Evolutionary conservation across 495 filamentous ascomycete species (phyloP), one percentile per base, ranked within the genome.

Genomic region (Aspergillus incahuasiensis): DNA sequence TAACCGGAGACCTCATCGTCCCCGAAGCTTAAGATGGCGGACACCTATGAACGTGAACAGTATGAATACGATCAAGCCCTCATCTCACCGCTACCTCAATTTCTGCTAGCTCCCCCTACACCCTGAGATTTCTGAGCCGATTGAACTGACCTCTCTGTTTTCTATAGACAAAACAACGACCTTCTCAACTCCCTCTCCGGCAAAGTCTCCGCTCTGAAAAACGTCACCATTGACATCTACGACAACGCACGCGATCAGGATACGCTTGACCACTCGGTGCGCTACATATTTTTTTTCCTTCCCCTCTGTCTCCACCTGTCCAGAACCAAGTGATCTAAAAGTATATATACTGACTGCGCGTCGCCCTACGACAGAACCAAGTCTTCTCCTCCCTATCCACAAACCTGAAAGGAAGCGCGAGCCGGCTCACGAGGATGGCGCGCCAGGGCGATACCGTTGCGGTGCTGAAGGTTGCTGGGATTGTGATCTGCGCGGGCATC

Each of bases 221-320:
- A 86, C 60, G 91, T 98, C n/a, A 98, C 94, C n/a, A 84, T 97
- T 42, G 90, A 97, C 74, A 98, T 98, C 68, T 95, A 97, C 75
- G 91, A 97, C 74, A 88, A 91, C 66, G 94, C 94, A 38, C 81
- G 89, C 38, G 82, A 87, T 63, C 92, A 96, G 64, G 82, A 86
- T 49, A 79, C 94, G 24, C 88, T 98, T 55, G 91, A 97, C 68
- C 80, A 82, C 62, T 90, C 89, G 41, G 91, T 95, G 82, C 16
- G 83, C 73, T 48, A 12, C 25, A 28, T 28, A 28, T 8, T 8
- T 28, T 4, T 8, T 8, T 28, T 28, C 25, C 4, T 28, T 28
- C 25, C 8, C 25, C 4, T 4, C 25, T 28, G 25, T 28, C 8
- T 28, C n/a, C n/a, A n/a, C n/a, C n/a, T n/a, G n/a, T n/a, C n/a